Evolutionary conservation across 257 asterid species (phyloP).

Genomic region (Solanum clarkiae): DNA sequence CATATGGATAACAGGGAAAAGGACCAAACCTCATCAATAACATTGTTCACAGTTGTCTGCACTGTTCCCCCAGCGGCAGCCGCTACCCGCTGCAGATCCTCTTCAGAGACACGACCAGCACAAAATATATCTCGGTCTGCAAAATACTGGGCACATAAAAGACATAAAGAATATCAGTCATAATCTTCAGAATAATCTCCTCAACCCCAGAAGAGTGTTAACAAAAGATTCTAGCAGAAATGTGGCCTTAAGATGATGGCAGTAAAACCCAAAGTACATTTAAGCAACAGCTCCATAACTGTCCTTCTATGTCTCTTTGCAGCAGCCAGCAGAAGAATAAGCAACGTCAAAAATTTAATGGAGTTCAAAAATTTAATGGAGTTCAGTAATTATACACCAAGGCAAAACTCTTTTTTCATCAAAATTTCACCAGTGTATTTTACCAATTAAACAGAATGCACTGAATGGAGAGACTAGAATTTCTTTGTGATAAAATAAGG

Average conservation of each 20-base stretch:
- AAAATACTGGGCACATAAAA: conserved; percentile 49
- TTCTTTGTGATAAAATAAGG: not conserved
- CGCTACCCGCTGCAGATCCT: conserved; percentile 78
- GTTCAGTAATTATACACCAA: not conserved
- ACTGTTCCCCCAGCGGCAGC: conserved; percentile 87
- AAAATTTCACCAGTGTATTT: not conserved
- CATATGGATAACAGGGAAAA: not conserved
- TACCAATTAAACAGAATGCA: not conserved
- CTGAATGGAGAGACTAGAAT: not conserved
- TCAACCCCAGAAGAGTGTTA: not conserved
- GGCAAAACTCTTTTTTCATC: not conserved
- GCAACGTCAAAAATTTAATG: not conserved
- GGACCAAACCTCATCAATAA: conserved; percentile 64
- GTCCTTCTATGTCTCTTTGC: not conserved
- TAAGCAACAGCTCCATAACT: not conserved
- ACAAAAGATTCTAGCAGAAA: not conserved
- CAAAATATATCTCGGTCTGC: conserved; percentile 93
- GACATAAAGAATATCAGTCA: not conserved
- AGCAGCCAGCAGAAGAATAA: not conserved
- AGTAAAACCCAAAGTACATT: not conserved
- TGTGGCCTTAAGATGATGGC: not conserved
- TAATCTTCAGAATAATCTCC: not conserved
- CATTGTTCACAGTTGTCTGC: conserved; percentile 83
- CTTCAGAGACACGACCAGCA: conserved; percentile 93
- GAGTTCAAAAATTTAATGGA: not conserved